Evolutionary conservation across 371 early-diverging fungal genomes (phyloP).

Genomic region (Capillidium heterosporum): DNA sequence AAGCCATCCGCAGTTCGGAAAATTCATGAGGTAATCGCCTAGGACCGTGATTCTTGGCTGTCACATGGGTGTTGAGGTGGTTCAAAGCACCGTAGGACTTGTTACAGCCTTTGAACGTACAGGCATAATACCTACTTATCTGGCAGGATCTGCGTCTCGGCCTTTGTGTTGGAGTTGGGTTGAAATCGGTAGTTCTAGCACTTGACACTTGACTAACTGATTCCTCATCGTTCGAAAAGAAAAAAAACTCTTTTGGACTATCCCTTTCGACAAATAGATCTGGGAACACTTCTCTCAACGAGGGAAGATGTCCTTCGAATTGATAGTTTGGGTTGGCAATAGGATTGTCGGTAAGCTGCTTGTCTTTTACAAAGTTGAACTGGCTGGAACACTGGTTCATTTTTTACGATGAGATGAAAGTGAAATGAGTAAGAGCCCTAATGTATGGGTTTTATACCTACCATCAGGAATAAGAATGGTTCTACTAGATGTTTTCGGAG

Average conservation of each 20-base stretch:
- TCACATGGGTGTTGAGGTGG: conserved; percentile 54
- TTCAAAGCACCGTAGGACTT: conserved; percentile 9
- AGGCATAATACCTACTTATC: neutral
- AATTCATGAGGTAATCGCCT: conserved; percentile 30
- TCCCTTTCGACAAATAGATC: neutral
- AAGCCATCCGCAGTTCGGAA: conserved; percentile 20
- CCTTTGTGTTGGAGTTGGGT: neutral
- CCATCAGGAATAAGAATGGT: too few species aligned
- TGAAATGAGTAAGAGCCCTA: too few species aligned
- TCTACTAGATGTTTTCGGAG: too few species aligned
- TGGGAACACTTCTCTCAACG: neutral
- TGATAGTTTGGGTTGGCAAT: too few species aligned
- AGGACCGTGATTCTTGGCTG: conserved; percentile 42
- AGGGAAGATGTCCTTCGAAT: neutral
- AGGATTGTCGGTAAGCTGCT: too few species aligned
- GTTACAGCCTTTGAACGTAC: neutral
- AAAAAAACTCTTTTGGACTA: neutral
- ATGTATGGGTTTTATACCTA: too few species aligned
- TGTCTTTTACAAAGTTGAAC: too few species aligned
- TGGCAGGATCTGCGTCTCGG: neutral
- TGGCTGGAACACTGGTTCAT: too few species aligned
- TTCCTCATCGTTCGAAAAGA: neutral
- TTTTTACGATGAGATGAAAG: too few species aligned
- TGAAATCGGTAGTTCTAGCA: too few species aligned
- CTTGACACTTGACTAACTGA: too few species aligned